Base-by-base conservation (phyloP, 148 eudicot genomes). In the Fagopyrum esculentum region DNA sequence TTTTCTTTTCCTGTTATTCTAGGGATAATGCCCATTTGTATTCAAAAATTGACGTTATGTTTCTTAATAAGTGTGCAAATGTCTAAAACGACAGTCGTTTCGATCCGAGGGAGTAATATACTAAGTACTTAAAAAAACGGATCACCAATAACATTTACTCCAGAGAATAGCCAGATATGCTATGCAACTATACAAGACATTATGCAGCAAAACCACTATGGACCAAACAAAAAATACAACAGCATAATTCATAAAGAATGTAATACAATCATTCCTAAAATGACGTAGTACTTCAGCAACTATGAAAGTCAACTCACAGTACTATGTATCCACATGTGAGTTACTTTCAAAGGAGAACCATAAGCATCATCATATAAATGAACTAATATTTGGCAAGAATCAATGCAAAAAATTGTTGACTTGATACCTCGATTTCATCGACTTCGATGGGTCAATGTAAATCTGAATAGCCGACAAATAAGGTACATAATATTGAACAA, bases 401-500 rank as follows among this genome's bases (percentile, higher is more conserved):
- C 49, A 56, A 30, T 6, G 9, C 16, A 40, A 66, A 66, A 66
- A 13, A 19, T 15, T 16, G 0, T 43, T 29, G 71, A 35, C 3
- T 63, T 61, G 12, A 45, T 76, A 82, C 84, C 84, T 82, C 57
- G 84, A 75, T 46, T 68, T 78, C 30, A 8, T 69, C 55, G 61
- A 47, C 44, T 66, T 75, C 2, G 84, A 66, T 10, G 76, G 49
- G 44, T 82, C 74, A n/a, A 19, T 73, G 48, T 75, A 78, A 12
- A 82, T 44, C 73, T 82, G 84, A 30, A 78, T 82, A 19, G 69
- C 84, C 22, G 84, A 82, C 29, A 82, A 44, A 57, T 82, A 82
- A 51, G 81, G 84, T 16, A 82, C 84, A 78, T 82, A 82, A 48
- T 82, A 82, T 66, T 82, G 84, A 78, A 82, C 77, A 49, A 76